Conservation (phyloP, 495 filamentous ascomycete species). For the Xeromyces bisporus region DNA sequence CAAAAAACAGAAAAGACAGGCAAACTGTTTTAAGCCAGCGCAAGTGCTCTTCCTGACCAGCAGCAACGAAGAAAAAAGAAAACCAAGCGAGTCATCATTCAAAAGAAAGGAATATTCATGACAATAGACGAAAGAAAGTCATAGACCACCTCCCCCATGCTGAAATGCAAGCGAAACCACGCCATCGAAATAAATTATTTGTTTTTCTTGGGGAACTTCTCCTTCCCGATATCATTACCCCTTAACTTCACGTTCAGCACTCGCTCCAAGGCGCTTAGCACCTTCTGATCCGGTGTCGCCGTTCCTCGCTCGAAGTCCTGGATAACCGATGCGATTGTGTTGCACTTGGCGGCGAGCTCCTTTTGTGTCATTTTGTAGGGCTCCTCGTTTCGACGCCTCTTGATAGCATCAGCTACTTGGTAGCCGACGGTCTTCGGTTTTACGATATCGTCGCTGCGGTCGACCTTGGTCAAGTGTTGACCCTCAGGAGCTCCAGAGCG, state of each 20-base stretch:
- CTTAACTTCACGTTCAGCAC: constrained; percentile 73
- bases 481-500: constrained; percentile 54
- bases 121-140: too few relatives aligned
- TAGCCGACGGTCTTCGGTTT: constrained; percentile 80
- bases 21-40: too few relatives aligned
- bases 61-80: too few relatives aligned
- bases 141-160: constrained; percentile 9
- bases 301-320: constrained; percentile 75
- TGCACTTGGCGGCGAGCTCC: constrained; percentile 87
- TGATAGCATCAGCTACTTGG: constrained; percentile 69
- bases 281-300: constrained; percentile 71
- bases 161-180: constrained; percentile 17
- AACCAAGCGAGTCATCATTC: too few relatives aligned
- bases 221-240: constrained; percentile 58
- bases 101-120: too few relatives aligned
- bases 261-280: constrained; percentile 63
- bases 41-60: too few relatives aligned
- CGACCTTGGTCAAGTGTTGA: constrained; percentile 94
- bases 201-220: constrained; percentile 61
- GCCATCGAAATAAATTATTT: constrained; percentile 24
- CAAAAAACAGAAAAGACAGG: too few relatives aligned
- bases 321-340: constrained; percentile 62
- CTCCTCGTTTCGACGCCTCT: constrained; percentile 52
- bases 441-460: constrained; percentile 93
- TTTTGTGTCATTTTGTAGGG: constrained; percentile 85